Evolutionary conservation across 2,329 filamentous ascomycete genomes (phyloP), one percentile per base, ranked within the genome.

Genomic region (Emergomyces pasteurianus): DNA sequence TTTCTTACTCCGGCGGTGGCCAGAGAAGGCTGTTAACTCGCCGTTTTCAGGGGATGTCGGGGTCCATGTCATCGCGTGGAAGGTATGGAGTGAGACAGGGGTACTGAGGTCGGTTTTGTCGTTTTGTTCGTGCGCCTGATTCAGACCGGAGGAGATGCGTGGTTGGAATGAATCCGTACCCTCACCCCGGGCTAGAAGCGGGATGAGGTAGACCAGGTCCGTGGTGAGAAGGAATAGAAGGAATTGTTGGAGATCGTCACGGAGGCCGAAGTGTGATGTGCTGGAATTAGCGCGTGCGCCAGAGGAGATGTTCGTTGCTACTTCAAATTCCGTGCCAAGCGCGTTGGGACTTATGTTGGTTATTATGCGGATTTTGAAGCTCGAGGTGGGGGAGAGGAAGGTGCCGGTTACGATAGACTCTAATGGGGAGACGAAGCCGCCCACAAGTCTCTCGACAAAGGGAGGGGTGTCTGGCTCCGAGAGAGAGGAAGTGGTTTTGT

Each of bases 331-430:
- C 8, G 75, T 77, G 9, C 75, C 75, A n/a, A 73, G 67, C 0
- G 69, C 69, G 9, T 70, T 68, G 1, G 67, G 62, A 6, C 65
- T 67, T 14, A 73, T 59, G 40, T 70, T 73, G 18, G 75, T 77
- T 38, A 68, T 70, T 36, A 76, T 68, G 49, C 65, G 70, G 43
- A 79, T 70, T 28, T 66, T 72, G 61, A 78, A 72, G 12, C 70
- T 74, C 61, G 69, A 71, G 26, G 65, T 63, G n/a, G 68, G 63
- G 1, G 69, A 71, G 43, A 68, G 59, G 46, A 81, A 67, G 1
- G 67, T 67, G 10, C 75, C 70, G 1, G 69, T 71, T 42, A 77
- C 73, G 3, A 72, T 73, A 0, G 76, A 76, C 63, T 80, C 76
- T 1, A 80, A 69, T 9, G 74, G 73, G 4, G 70, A 67, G 9